Evolutionary conservation across 23 red algal species (phyloP).

Genomic region (Gracilaria domingensis): DNA sequence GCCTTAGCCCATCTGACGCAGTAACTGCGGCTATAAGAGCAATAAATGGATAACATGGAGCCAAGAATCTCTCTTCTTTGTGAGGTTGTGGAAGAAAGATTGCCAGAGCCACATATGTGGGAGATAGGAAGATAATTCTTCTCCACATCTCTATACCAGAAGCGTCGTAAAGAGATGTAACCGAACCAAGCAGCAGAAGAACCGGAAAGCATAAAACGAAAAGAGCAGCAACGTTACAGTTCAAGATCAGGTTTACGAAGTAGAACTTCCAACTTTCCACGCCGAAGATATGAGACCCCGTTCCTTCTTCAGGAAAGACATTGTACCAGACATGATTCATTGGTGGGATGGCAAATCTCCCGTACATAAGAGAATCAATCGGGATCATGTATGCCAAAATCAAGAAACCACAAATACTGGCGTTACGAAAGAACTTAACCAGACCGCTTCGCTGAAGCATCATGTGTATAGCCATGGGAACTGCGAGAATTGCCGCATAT

Average conservation of each 20-base stretch:
- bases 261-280: constrained; percentile 86
- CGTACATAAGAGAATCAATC: constrained; percentile 80
- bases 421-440: background rate
- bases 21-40: constrained; percentile 74
- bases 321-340: constrained; percentile 91
- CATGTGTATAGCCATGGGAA: constrained; percentile 79
- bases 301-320: constrained; percentile 81
- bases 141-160: constrained; percentile 17
- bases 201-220: constrained; percentile 22
- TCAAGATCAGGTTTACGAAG: constrained; percentile 76
- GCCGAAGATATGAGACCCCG: constrained; percentile 86
- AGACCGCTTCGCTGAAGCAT: constrained; percentile 42
- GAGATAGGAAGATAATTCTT: constrained; percentile 65
- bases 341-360: constrained; percentile 73
- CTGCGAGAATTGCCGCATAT: constrained; percentile 73
- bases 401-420: constrained; percentile 16
- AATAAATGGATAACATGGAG: constrained; percentile 86
- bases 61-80: constrained; percentile 98
- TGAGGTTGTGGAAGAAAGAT: constrained; percentile 79
- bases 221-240: constrained; percentile 59
- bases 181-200: background rate
- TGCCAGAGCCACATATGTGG: constrained; percentile 70
- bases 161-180: constrained; percentile 24
- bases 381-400: constrained; percentile 14
- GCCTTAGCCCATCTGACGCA: background rate